Base-by-base conservation (phyloP, 2,329 filamentous ascomycete genomes). In the Curvularia verruculosa region DNA sequence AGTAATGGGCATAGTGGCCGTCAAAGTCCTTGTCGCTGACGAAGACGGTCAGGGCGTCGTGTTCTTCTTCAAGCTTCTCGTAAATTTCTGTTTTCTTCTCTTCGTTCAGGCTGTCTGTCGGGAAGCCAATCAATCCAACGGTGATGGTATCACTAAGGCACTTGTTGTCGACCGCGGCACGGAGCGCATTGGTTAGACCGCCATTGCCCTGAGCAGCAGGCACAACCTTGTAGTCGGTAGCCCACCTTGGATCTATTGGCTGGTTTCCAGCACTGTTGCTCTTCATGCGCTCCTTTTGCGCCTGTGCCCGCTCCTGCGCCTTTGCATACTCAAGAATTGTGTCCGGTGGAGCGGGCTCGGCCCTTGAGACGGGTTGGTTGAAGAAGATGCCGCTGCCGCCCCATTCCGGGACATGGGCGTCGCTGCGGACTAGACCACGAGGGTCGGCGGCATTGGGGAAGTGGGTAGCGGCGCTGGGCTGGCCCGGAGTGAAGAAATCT, bases 1-100 rank as follows among this genome's bases (percentile, higher is more conserved):
- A 97, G 75, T 95, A 98, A 77, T 97, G 93, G 12, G 89, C 87
- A 73, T 98, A 98, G 78, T 96, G 93, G 1, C 93, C 92, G 70
- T 97, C 90, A 72, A 97, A 92, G 76, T 98, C 93, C 72, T 89
- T 92, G 78, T 98, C 94, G 59, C 87, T 90, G 75, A 91, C 89
- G 75, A 89, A 96, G 31, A 97, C 92, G 2, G 90, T 87, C 64
- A 96, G 77, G 68, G 91, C 92, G 66, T 95, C 87, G 74, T 90
- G 88, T 71, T 96, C 91, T 24, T 88, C 89, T 47, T 91, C 87
- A 8, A 98, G 79, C 54, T 85, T 86, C 72, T 95, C 90, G 62
- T 91, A 87, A 61, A 98, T 97, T 50, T 94, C 90, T 56, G 89
- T 83, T 73, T 90, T 94, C 70, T 91, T 87, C 67, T 88, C 86